phyloP scores from a whole-genome alignment of 441 rosid genomes.

The Melastoma candidum region DNA sequence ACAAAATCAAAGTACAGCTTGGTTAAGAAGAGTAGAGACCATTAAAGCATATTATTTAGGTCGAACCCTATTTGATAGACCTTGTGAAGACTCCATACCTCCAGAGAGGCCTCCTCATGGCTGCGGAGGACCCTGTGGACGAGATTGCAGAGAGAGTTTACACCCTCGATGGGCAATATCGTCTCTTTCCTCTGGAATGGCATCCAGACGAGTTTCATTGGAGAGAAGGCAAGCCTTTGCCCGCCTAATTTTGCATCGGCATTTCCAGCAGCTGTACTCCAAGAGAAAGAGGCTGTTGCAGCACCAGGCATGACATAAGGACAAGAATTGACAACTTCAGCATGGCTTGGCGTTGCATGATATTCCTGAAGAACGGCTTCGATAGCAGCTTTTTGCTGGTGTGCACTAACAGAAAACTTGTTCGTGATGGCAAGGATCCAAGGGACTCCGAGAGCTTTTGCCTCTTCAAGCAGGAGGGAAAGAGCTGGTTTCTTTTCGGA shows the following conservation, averaged over 20 bases:
- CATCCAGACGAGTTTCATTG: slow-evolving; percentile 53
- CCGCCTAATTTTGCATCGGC: slow-evolving; percentile 39
- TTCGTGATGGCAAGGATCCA: slow-evolving; percentile 96
- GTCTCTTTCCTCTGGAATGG: slow-evolving; percentile 79
- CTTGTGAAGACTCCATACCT: slow-evolving; percentile 32
- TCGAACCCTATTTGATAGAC: background rate
- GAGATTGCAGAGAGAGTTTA: slow-evolving; percentile 58
- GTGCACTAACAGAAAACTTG: slow-evolving; percentile 96
- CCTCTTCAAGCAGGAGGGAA: slow-evolving; percentile 69
- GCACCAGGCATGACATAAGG: slow-evolving; percentile 70
- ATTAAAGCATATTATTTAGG: too few relatives aligned
- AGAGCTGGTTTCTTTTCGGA: slow-evolving; percentile 65
- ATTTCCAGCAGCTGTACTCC: slow-evolving; percentile 47
- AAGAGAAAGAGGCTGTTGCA: slow-evolving; percentile 61
- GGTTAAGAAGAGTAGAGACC: slow-evolving; percentile 1
- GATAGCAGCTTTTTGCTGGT: slow-evolving; percentile 73
- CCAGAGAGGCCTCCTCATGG: slow-evolving; percentile 76
- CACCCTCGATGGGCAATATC: slow-evolving; percentile 72
- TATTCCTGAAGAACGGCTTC: slow-evolving; percentile 73
- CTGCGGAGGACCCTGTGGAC: slow-evolving; percentile 58
- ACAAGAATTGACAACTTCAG: slow-evolving; percentile 74
- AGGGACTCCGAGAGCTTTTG: slow-evolving; percentile 89
- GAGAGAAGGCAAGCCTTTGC: slow-evolving; percentile 54
- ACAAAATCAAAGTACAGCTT: slow-evolving; percentile 7
- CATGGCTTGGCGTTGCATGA: slow-evolving; percentile 54